These are phyloP conservation scores for Penicillium maclennaniae DNA, from an alignment of 495 filamentous ascomycete species.

Conservation along the genomic window DNA sequence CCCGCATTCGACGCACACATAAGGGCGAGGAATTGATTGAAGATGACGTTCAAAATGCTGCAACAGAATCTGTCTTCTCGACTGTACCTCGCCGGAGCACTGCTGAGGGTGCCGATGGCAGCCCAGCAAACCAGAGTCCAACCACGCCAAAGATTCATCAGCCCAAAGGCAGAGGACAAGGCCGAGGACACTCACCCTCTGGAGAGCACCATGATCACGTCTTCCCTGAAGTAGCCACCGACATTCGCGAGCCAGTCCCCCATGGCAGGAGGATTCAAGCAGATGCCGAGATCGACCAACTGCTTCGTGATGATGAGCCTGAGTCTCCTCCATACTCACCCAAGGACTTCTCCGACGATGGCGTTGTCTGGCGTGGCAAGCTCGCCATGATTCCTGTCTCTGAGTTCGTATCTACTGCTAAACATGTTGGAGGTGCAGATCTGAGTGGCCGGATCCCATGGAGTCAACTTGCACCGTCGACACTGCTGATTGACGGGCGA, in stretches of 20 bases:
- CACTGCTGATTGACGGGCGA: constrained; percentile 73
- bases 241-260: constrained; percentile 42
- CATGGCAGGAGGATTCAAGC: constrained; percentile 47
- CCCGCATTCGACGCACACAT: constrained; percentile 83
- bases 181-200: constrained; percentile 31
- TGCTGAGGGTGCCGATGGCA: constrained; percentile 32
- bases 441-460: constrained; percentile 54
- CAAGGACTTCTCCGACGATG: constrained; percentile 63
- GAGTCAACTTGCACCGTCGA: constrained; percentile 66
- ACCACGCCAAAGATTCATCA: constrained; percentile 28
- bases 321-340: constrained; percentile 87
- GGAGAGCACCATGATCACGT: constrained; percentile 38
- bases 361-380: constrained; percentile 72
- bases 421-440: constrained; percentile 78
- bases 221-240: constrained; percentile 42
- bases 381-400: constrained; percentile 73
- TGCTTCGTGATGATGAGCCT: constrained; percentile 80
- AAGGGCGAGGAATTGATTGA: constrained; percentile 92
- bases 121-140: constrained; percentile 34
- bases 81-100: constrained; percentile 36
- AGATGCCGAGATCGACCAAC: constrained; percentile 86
- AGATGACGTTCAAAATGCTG: constrained; percentile 49
- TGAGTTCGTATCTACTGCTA: constrained; percentile 70
- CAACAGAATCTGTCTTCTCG: constrained; percentile 50
- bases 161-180: constrained; percentile 23